phyloP scores from a whole-genome alignment of 306 rosid genomes.

The Medicago lupulina region DNA sequence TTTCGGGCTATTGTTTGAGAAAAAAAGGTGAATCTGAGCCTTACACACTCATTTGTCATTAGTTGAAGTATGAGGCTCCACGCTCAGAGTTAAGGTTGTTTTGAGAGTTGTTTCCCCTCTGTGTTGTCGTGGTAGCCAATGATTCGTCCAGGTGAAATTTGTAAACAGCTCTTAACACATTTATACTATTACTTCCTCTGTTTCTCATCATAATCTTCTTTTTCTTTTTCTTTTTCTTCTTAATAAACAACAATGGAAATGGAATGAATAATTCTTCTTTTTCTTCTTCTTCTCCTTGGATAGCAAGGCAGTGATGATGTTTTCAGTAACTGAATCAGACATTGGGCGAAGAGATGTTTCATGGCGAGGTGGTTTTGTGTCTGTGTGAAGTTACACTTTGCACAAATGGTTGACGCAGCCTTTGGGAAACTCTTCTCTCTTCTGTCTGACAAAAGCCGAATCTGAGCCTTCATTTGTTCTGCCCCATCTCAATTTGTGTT shows the following conservation, averaged over 20 bases:
- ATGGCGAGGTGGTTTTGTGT: conserved; percentile 36
- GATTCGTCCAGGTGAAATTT: neutral
- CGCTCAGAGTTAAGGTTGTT: conserved; percentile 7
- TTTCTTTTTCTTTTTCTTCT: neutral
- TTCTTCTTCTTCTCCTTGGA: neutral
- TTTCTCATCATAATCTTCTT: neutral
- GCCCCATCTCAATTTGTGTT: neutral
- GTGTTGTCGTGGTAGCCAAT: neutral
- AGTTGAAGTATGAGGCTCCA: conserved; percentile 43
- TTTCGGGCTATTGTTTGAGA: neutral
- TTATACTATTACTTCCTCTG: neutral
- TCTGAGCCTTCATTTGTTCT: neutral
- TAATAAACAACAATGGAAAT: neutral
- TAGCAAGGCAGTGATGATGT: conserved; percentile 44
- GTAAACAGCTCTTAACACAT: neutral
- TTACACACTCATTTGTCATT: conserved; percentile 7
- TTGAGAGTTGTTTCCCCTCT: conserved; percentile 1
- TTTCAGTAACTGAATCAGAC: conserved; percentile 29
- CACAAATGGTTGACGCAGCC: conserved; percentile 38
- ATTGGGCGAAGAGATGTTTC: conserved; percentile 33
- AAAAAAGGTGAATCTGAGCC: conserved; percentile 40
- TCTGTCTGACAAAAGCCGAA: conserved; percentile 8
- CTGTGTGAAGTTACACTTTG: conserved; percentile 17
- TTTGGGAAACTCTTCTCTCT: neutral
- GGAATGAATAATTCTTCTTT: neutral